phyloP scores from a whole-genome alignment of 768 basidiomycete species.

The Lactarius vividus region DNA sequence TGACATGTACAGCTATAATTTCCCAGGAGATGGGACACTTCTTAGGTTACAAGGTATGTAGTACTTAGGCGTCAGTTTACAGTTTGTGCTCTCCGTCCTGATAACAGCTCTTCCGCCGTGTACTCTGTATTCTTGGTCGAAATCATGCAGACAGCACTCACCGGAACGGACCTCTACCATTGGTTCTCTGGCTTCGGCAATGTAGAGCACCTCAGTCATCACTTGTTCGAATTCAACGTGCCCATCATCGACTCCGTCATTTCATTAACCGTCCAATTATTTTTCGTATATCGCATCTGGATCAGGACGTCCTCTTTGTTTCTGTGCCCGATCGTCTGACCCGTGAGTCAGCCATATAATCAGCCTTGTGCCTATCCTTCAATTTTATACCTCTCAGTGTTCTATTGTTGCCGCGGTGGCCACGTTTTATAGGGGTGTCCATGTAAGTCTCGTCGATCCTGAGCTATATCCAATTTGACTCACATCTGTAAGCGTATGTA shows the following conservation, averaged over 20 bases:
- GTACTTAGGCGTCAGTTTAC: background rate
- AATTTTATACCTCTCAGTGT: background rate
- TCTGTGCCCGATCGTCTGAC: background rate
- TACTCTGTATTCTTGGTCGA: background rate
- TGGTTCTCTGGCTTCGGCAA: constrained; percentile 2
- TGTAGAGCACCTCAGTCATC: too few relatives aligned
- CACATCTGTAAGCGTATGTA: background rate
- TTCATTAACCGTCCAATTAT: too few relatives aligned
- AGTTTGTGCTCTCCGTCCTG: background rate
- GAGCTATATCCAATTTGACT: background rate
- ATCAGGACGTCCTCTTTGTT: background rate
- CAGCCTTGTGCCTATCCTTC: background rate
- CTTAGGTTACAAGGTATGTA: constrained; percentile 8
- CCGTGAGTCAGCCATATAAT: background rate
- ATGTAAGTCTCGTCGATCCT: background rate
- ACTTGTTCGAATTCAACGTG: too few relatives aligned
- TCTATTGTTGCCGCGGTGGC: background rate
- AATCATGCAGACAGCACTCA: constrained; percentile 20
- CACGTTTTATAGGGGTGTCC: background rate
- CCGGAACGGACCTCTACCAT: constrained; percentile 27
- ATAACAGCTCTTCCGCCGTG: background rate
- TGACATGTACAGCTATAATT: constrained; percentile 4
- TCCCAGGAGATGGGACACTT: too few relatives aligned
- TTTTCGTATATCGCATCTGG: too few relatives aligned
- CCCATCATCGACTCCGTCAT: constrained; percentile 22